Evolutionary conservation across 2,329 filamentous ascomycete species (phyloP).

Genomic region (Aspergillus udagawae): DNA sequence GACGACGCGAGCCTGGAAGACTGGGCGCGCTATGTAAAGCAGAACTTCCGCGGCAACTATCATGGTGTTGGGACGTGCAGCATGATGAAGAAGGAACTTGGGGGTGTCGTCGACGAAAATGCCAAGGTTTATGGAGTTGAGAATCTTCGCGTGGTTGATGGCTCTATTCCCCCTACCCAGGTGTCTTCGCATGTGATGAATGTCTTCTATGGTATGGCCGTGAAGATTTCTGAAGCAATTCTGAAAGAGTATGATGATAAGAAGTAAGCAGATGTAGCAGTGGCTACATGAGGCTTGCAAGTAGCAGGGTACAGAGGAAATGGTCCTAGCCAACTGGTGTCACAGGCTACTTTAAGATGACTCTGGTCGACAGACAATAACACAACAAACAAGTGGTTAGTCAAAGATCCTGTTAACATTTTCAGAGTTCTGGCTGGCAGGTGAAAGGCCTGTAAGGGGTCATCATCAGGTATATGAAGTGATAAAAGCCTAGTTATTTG

Average conservation of each 20-base stretch:
- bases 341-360: no score
- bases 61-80: conserved; percentile 30
- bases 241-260: conserved; percentile 9
- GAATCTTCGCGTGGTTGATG: conserved; percentile 35
- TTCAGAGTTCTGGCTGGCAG: no score
- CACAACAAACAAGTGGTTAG: no score
- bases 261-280: no score
- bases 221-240: conserved; percentile 20
- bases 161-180: conserved; percentile 33
- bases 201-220: conserved; percentile 27
- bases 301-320: no score
- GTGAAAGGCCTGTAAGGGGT: no score
- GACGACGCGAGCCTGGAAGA: conserved; percentile 17
- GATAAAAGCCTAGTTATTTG: no score
- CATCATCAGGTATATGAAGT: no score
- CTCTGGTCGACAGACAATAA: no score
- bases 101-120: conserved; percentile 30
- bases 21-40: conserved; percentile 21
- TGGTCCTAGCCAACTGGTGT: no score
- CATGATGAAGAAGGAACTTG: conserved; percentile 30
- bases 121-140: conserved; percentile 28
- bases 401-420: no score
- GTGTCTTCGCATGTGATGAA: conserved; percentile 29
- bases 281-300: no score
- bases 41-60: conserved; percentile 26